phyloP scores from a whole-genome alignment of 2,329 filamentous ascomycete genomes.

The Colletotrichum eremochloae region DNA sequence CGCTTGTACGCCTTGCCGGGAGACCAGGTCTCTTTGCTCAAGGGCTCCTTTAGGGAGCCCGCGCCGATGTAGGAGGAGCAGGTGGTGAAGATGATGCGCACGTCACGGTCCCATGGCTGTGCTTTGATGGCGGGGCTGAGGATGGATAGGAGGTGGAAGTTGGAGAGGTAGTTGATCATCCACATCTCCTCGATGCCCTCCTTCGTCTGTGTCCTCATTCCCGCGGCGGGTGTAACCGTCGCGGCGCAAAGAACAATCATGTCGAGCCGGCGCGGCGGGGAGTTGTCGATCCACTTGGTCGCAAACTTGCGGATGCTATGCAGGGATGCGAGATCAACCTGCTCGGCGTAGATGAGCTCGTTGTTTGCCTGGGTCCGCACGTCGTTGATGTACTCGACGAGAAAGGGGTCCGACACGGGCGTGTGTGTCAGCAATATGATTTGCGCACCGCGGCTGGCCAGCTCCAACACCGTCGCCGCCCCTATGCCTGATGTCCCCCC shows the following conservation, averaged over 20 bases:
- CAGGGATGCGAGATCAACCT: slow-evolving; percentile 90
- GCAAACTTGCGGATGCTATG: slow-evolving; percentile 93
- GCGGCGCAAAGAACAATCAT: slow-evolving; percentile 91
- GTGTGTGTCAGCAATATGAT: slow-evolving; percentile 90
- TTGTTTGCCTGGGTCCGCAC: slow-evolving; percentile 83
- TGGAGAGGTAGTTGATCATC: slow-evolving; percentile 95
- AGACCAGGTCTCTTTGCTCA: slow-evolving; percentile 66
- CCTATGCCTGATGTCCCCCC: slow-evolving; percentile 96
- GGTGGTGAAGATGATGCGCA: slow-evolving; percentile 86
- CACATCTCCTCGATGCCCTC: slow-evolving; percentile 91
- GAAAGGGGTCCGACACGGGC: slow-evolving; percentile 84
- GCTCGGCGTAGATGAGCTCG: slow-evolving; percentile 92
- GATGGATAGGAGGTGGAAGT: slow-evolving; percentile 94
- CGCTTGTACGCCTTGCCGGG: slow-evolving; percentile 71
- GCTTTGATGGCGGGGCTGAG: slow-evolving; percentile 90
- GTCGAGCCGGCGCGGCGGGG: slow-evolving; percentile 88
- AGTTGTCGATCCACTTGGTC: slow-evolving; percentile 98
- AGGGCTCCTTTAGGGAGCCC: slow-evolving; percentile 71
- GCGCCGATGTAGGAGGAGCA: slow-evolving; percentile 91
- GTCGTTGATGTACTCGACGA: slow-evolving; percentile 93
- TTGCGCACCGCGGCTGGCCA: slow-evolving; percentile 89
- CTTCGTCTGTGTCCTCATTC: slow-evolving; percentile 70
- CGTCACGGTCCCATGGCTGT: slow-evolving; percentile 93
- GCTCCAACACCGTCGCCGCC: slow-evolving; percentile 77
- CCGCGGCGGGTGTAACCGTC: slow-evolving; percentile 78